Evolutionary conservation across 345 rosid species (phyloP).

Genomic region (Gossypium anomalum): DNA sequence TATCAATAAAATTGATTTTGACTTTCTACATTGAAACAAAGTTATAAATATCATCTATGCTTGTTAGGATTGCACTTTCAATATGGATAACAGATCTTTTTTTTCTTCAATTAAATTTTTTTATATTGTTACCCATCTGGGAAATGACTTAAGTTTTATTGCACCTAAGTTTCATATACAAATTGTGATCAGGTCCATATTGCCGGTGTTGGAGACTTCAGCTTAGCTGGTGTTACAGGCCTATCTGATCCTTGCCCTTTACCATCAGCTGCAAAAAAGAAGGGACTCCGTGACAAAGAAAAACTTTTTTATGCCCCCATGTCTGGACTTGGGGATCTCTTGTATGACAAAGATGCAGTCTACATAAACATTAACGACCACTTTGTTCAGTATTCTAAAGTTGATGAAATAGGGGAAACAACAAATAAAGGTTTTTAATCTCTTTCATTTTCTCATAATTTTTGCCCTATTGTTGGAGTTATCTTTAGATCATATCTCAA

Average conservation of each 20-base stretch:
- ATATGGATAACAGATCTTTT: not conserved
- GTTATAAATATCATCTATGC: not conserved
- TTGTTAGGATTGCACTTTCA: not conserved
- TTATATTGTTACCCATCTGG: not conserved
- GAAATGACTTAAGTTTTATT: not conserved
- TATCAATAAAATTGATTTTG: not conserved
- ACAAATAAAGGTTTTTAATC: constrained; percentile 54
- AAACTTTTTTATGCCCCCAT: constrained; percentile 93
- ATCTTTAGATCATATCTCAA: not conserved
- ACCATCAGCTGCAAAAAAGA: constrained; percentile 86
- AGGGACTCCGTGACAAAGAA: constrained; percentile 85
- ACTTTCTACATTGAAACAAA: not conserved
- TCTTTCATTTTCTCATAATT: not conserved
- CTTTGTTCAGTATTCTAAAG: constrained; percentile 79
- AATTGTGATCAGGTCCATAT: constrained; percentile 70
- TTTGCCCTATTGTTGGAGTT: not conserved
- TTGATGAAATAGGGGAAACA: constrained; percentile 49
- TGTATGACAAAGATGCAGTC: constrained; percentile 97
- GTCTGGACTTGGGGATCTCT: constrained; percentile 94
- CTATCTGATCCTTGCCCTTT: constrained; percentile 94
- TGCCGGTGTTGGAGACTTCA: constrained; percentile 95
- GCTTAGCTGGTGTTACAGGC: constrained; percentile 71
- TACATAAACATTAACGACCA: constrained; percentile 90
- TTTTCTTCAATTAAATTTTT: not conserved
- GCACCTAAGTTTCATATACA: constrained; percentile 6